A percentile compares a stretch with the other conserved stretches of the same genome.
phyloP scores from a whole-genome alignment of 106 monocot genomes.

The Agapanthus africanus region DNA sequence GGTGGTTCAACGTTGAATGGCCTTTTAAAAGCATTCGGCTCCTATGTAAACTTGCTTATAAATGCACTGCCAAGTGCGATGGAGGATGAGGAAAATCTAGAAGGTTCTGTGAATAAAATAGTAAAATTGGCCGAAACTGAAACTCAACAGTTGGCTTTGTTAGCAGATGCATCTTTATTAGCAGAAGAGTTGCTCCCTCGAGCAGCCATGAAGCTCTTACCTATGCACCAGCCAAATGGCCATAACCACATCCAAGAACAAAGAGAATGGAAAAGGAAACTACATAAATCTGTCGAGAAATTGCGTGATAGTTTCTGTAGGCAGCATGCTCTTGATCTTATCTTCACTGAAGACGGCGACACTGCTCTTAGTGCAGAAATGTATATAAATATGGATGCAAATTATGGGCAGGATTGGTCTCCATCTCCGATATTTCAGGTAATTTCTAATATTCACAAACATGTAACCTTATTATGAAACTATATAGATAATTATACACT shows the following conservation, averaged over 20 bases:
- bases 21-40: slow-evolving; percentile 67
- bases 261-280: slow-evolving; percentile 90
- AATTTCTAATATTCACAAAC: too few species aligned
- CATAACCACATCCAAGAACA: slow-evolving; percentile 64
- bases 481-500: too few species aligned
- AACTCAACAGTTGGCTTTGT: slow-evolving; percentile 72
- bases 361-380: slow-evolving; percentile 68
- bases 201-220: slow-evolving; percentile 71
- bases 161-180: slow-evolving; percentile 90
- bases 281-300: slow-evolving; percentile 68
- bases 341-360: slow-evolving; percentile 95
- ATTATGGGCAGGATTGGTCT: slow-evolving; percentile 54
- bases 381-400: slow-evolving; percentile 72
- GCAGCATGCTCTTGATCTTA: slow-evolving; percentile 94
- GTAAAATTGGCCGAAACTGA: slow-evolving; percentile 90
- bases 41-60: slow-evolving; percentile 70
- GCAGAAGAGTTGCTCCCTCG: slow-evolving; percentile 88
- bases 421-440: slow-evolving; percentile 94
- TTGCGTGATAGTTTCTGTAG: slow-evolving; percentile 77
- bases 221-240: slow-evolving; percentile 33
- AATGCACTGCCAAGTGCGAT: slow-evolving; percentile 80
- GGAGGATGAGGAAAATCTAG: slow-evolving; percentile 72
- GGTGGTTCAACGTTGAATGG: slow-evolving; percentile 80
- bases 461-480: too few species aligned
- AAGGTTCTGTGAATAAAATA: slow-evolving; percentile 70